Conservation (phyloP, 2,329 filamentous ascomycete genomes). For the Pestalotiopsis sp. region DNA sequence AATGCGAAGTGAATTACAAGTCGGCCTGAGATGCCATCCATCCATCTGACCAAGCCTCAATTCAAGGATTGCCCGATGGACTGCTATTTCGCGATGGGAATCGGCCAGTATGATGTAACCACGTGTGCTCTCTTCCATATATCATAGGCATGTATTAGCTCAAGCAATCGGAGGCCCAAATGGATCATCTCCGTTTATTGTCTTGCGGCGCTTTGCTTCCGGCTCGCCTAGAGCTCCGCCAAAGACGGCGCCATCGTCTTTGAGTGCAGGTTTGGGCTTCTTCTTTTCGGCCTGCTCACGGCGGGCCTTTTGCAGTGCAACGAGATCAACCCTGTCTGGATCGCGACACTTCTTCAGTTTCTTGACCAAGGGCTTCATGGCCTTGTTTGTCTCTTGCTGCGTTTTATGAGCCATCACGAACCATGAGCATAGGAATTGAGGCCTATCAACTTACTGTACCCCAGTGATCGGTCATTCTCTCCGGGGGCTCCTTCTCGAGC, state of each 20-base stretch:
- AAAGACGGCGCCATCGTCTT: slow-evolving; percentile 52
- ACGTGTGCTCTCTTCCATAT: too few species aligned
- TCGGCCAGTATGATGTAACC: too few species aligned
- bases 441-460: slow-evolving; percentile 35
- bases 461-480: slow-evolving; percentile 50
- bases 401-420: slow-evolving; percentile 4
- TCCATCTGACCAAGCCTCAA: too few species aligned
- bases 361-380: slow-evolving; percentile 62
- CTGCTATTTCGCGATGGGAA: too few species aligned
- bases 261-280: slow-evolving; percentile 37
- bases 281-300: slow-evolving; percentile 50
- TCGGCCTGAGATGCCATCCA: too few species aligned
- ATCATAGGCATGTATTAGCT: background rate
- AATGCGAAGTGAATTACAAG: too few species aligned
- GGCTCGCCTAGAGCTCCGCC: slow-evolving; percentile 37
- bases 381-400: slow-evolving; percentile 48
- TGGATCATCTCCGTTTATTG: slow-evolving; percentile 6
- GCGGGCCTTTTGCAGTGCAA: slow-evolving; percentile 68
- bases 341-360: slow-evolving; percentile 77
- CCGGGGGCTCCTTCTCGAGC: slow-evolving; percentile 59
- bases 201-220: slow-evolving; percentile 42
- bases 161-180: slow-evolving; percentile 13
- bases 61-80: too few species aligned
- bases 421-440: background rate
- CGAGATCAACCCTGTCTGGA: slow-evolving; percentile 73